Conservation (phyloP, 352 stramenopile species). For the Phytopythium aichiense region DNA sequence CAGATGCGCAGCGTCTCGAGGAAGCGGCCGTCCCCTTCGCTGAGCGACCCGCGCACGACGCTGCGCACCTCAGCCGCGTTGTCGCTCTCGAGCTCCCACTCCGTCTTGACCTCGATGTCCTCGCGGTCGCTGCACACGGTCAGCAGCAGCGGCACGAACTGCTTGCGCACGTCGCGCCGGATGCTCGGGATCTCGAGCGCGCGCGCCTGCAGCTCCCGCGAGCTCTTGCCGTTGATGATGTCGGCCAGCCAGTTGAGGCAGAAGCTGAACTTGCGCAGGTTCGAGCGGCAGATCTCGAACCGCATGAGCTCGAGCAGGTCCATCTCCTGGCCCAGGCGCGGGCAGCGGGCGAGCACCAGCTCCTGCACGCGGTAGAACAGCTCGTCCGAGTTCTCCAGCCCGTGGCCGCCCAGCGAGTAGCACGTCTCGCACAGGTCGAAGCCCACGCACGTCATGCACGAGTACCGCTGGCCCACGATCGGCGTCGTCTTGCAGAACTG, state of each 20-base stretch:
- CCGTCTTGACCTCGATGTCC: slow-evolving; percentile 82
- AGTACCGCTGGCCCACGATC: slow-evolving; percentile 72
- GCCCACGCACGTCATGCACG: slow-evolving; percentile 73
- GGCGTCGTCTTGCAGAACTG: slow-evolving; percentile 78
- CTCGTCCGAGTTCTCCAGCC: slow-evolving; percentile 82
- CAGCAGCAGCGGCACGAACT: slow-evolving; percentile 78
- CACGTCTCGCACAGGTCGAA: slow-evolving; percentile 82
- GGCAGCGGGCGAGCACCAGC: slow-evolving; percentile 61
- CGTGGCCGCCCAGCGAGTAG: slow-evolving; percentile 78
- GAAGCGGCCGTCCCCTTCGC: slow-evolving; percentile 64
- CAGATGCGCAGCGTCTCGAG: slow-evolving; percentile 82
- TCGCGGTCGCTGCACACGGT: slow-evolving; percentile 71
- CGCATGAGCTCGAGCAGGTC: slow-evolving; percentile 78
- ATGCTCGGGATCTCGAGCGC: slow-evolving; percentile 80
- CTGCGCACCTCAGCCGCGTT: slow-evolving; percentile 64
- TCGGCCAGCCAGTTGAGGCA: slow-evolving; percentile 82
- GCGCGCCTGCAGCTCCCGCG: slow-evolving; percentile 63
- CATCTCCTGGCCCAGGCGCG: slow-evolving; percentile 53
- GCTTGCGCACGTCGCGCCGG: slow-evolving; percentile 69
- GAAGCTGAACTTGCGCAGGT: slow-evolving; percentile 83
- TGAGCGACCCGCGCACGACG: slow-evolving; percentile 45
- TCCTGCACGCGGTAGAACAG: slow-evolving; percentile 82
- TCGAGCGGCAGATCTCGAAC: slow-evolving; percentile 85
- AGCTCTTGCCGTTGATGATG: slow-evolving; percentile 76
- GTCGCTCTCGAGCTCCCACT: slow-evolving; percentile 82